Percentiles rank a stretch among this genome's conserved stretches.
These are phyloP conservation scores for Geum urbanum DNA, from an alignment of 306 rosid genomes.

Conservation along the genomic window DNA sequence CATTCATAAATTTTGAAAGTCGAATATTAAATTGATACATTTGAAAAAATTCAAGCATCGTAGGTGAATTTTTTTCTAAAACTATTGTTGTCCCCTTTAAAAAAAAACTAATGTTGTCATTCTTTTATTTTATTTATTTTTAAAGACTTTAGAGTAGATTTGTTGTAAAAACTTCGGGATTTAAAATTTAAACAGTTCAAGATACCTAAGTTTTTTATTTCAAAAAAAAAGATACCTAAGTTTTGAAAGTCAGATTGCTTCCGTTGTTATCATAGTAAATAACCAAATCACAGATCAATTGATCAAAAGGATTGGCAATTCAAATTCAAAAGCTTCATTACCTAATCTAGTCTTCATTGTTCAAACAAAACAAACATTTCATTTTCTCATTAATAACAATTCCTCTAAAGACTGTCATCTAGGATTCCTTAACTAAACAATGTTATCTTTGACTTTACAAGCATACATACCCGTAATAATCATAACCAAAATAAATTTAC, in stretches of 20 bases:
- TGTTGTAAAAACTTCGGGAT: too few species aligned
- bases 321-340: background rate
- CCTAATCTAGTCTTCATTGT: background rate
- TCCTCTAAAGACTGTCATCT: background rate
- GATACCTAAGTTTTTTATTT: background rate
- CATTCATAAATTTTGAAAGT: too few species aligned
- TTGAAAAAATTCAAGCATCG: too few species aligned
- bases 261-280: background rate
- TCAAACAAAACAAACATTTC: background rate
- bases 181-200: background rate
- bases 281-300: background rate
- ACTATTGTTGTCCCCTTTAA: too few species aligned
- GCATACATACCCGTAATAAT: background rate
- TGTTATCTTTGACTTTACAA: background rate
- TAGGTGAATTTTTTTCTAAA: too few species aligned
- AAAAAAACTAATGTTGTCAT: too few species aligned
- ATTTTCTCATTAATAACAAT: background rate
- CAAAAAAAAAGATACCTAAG: background rate
- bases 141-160: too few species aligned
- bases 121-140: too few species aligned
- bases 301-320: background rate
- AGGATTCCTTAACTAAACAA: conserved; percentile 11
- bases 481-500: background rate
- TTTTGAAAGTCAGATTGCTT: background rate
- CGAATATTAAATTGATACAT: too few species aligned